phyloP scores from a whole-genome alignment of 2,329 filamentous ascomycete genomes.

The Colletotrichum eleusines region DNA sequence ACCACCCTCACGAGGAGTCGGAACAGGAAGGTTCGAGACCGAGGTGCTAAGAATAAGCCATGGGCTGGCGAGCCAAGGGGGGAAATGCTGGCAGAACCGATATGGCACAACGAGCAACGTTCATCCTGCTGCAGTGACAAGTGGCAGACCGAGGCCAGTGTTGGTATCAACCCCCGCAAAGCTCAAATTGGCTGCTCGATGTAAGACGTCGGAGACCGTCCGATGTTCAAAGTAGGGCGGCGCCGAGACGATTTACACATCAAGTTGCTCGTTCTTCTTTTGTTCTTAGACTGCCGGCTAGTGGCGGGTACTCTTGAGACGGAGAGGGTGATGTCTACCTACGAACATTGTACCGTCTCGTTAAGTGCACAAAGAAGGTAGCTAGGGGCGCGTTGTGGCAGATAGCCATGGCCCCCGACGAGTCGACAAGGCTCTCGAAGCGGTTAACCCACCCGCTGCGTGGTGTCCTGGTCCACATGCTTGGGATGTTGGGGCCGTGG shows the following conservation, averaged over 20 bases:
- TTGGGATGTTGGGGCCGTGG: slow-evolving; percentile 32
- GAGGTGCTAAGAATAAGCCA: slow-evolving; percentile 40
- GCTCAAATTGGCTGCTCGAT: not conserved
- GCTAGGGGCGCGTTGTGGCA: not conserved
- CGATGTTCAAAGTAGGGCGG: slow-evolving; percentile 23
- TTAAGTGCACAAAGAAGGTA: not conserved
- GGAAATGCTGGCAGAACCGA: slow-evolving; percentile 24
- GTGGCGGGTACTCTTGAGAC: not conserved
- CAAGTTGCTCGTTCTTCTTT: not conserved
- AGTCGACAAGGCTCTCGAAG: slow-evolving; percentile 19
- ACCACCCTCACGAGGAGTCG: slow-evolving; percentile 26
- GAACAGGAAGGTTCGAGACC: slow-evolving; percentile 26
- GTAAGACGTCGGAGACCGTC: slow-evolving; percentile 31
- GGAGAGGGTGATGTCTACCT: too few relatives aligned
- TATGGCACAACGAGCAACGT: slow-evolving; percentile 23
- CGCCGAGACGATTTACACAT: slow-evolving; percentile 13
- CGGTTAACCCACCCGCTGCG: slow-evolving; percentile 19
- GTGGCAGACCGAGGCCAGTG: slow-evolving; percentile 32
- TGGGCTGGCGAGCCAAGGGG: slow-evolving; percentile 9
- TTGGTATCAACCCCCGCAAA: slow-evolving; percentile 30
- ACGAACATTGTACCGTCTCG: not conserved
- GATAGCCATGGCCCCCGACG: slow-evolving; percentile 23
- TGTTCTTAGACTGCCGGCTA: slow-evolving; percentile 17
- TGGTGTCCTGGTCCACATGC: slow-evolving; percentile 30
- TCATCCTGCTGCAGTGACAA: slow-evolving; percentile 36